Evolutionary conservation across 2,329 filamentous ascomycete species (phyloP).

Genomic region (Domatiomyces globalis): DNA sequence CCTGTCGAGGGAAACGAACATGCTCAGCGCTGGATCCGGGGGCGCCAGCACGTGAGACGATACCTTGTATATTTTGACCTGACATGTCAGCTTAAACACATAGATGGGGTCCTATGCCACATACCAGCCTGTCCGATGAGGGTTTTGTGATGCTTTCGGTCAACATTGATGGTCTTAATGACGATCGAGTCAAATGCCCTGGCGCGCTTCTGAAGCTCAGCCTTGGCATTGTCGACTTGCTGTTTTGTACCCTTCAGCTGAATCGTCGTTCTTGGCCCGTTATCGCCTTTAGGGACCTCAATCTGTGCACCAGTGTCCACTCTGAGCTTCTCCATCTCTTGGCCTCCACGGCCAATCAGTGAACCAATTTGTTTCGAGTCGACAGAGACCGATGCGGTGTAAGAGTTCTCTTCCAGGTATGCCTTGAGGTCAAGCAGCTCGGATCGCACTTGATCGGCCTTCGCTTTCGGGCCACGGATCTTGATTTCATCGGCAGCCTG

Average conservation of each 20-base stretch:
- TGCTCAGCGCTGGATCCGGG: constrained; percentile 78
- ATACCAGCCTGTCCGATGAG: constrained; percentile 80
- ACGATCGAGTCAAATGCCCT: constrained; percentile 84
- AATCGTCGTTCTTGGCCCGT: constrained; percentile 63
- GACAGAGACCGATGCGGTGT: constrained; percentile 65
- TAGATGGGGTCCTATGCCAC: constrained; percentile 24
- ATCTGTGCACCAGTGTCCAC: constrained; percentile 75
- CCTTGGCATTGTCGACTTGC: constrained; percentile 82
- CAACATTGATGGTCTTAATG: constrained; percentile 70
- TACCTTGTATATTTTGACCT: constrained; percentile 74
- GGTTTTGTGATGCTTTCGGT: constrained; percentile 81
- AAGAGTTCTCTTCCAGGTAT: constrained; percentile 78
- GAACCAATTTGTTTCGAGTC: constrained; percentile 88
- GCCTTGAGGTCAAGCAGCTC: constrained; percentile 81
- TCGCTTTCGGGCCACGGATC: constrained; percentile 80
- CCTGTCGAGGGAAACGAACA: constrained; percentile 86
- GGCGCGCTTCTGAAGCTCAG: constrained; percentile 72
- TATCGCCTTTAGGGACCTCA: constrained; percentile 73
- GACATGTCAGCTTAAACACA: neutral
- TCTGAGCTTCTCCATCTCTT: constrained; percentile 80
- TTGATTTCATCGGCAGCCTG: constrained; percentile 81
- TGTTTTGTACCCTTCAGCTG: constrained; percentile 83
- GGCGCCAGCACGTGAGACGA: constrained; percentile 77
- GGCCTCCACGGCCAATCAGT: constrained; percentile 78
- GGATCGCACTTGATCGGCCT: constrained; percentile 79